phyloP scores from a whole-genome alignment of 345 rosid genomes.

The Dimocarpus longan region DNA sequence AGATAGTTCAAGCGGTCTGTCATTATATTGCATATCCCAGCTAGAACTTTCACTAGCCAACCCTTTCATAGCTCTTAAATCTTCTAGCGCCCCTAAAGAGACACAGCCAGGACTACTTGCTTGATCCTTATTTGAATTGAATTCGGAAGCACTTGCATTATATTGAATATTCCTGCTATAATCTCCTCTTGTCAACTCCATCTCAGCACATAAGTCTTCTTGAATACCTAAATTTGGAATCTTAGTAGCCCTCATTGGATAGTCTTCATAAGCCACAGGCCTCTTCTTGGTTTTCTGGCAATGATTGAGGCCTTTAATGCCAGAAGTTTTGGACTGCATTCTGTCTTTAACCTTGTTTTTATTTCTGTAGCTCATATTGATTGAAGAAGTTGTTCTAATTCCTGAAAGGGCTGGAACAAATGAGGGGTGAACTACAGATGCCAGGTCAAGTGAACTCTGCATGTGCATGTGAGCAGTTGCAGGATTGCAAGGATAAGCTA shows the following conservation, averaged over 20 bases:
- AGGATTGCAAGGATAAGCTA: constrained; percentile 21
- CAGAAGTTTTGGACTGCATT: constrained; percentile 26
- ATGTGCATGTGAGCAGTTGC: constrained; percentile 16
- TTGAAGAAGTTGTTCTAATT: constrained; percentile 27
- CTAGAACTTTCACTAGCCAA: constrained; percentile 13
- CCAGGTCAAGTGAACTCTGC: constrained; percentile 34
- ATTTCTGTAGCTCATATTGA: constrained; percentile 32
- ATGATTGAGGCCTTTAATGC: constrained; percentile 22
- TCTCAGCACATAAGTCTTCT: constrained; percentile 23
- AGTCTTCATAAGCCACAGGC: constrained; percentile 27
- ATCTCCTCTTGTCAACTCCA: constrained; percentile 22
- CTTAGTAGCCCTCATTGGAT: constrained; percentile 28
- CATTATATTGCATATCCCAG: constrained; percentile 6
- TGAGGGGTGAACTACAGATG: constrained; percentile 26
- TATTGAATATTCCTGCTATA: constrained; percentile 10
- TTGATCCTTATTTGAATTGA: constrained; percentile 21
- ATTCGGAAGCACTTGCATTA: constrained; percentile 13
- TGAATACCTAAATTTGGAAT: constrained; percentile 36
- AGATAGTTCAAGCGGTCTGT: constrained; percentile 1
- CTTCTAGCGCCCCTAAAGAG: constrained; percentile 29
- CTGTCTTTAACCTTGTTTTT: constrained; percentile 24
- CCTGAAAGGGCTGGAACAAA: constrained; percentile 30
- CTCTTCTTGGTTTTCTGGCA: constrained; percentile 41
- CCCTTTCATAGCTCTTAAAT: constrained; percentile 16
- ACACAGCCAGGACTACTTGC: constrained; percentile 18